Base-by-base conservation (phyloP, 1,284 basidiomycete species). In the Golubevia pallescens region DNA sequence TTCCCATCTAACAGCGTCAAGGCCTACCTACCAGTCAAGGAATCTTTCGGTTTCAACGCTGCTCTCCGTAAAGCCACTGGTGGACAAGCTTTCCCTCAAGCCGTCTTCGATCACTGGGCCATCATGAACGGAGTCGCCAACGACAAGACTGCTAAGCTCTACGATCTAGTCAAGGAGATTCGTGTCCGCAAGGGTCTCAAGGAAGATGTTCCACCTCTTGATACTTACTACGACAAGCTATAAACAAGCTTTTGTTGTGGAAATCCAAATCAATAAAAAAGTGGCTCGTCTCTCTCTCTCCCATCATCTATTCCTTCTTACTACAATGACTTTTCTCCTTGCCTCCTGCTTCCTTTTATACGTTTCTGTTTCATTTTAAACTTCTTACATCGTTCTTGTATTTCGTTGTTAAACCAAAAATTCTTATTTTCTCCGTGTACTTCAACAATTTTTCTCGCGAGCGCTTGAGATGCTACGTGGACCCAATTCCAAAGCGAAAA, bases 21-120 rank as follows among this genome's bases (percentile, higher is more conserved):
- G 81, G 82, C 78, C 20, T 84, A 78, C 75, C 75, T 85, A 57
- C 80, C 81, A 63, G 80, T 86, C 66, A 71, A 68, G 70, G 82
- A 85, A 76, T 85, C 82, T 53, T 85, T 85, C 74, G 82, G 82
- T 62, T 85, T 85, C 82, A 85, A 85, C 75, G 82, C 76, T 64
- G 82, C 77, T 69, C 75, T 85, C 19, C 80, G 82, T 42, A 78
- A 82, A 71, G 78, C 78, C 64, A 85, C 82, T 51, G 79, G 78
- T 56, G 82, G 82, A 62, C 81, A 84, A 75, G 82, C 82, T 66
- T 85, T 85, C 82, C 82, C 82, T 57, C 82, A 85, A 65, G 73
- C 71, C 64, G 82, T 85, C 64, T 85, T 85, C 69, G 82, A 84
- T 71, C 82, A 85, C 78, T 85, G 81, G 83, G 78, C 77, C 60